Conservation (phyloP, 1,139 yeast genomes). For the Pichia sp. region DNA sequence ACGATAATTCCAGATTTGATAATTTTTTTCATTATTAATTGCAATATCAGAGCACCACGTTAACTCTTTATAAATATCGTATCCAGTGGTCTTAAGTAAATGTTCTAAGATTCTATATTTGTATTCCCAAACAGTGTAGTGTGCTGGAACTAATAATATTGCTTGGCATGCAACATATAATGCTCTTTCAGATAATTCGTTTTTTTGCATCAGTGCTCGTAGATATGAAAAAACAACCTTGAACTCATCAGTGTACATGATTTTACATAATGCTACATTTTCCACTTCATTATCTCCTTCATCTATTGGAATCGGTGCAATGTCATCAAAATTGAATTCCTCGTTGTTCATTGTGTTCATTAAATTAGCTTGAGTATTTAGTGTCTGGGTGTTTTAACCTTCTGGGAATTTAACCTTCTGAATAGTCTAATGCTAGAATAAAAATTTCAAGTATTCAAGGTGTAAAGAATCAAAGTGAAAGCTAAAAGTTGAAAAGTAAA, state of each 20-base stretch:
- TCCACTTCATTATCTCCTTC: conserved; percentile 2
- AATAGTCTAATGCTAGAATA: no score
- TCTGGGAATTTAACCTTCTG: no score
- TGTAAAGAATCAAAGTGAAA: no score
- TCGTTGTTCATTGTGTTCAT: conserved; percentile 8
- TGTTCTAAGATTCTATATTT: conserved; percentile 49
- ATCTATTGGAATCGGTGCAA: conserved; percentile 11
- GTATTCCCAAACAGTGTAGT: conserved; percentile 87
- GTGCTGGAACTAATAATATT: conserved; percentile 74
- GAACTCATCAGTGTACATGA: conserved; percentile 73
- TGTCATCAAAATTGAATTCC: conserved; percentile 16
- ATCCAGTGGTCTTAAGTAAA: conserved; percentile 5
- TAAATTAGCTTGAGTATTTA: no score
- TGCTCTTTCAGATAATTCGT: conserved; percentile 70
- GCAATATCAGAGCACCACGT: conserved; percentile 79
- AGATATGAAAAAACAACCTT: conserved; percentile 52
- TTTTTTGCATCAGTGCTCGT: conserved; percentile 50
- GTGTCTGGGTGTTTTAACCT: no score
- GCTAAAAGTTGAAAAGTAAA: no score
- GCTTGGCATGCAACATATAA: conserved; percentile 57
- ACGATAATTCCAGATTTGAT: conserved; percentile 94
- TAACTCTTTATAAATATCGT: conserved; percentile 41
- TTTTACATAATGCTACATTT: conserved; percentile 49
- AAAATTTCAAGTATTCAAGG: no score
- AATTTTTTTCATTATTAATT: conserved; percentile 74